Conservation (phyloP, 345 rosid species). For the Linum lewisii region DNA sequence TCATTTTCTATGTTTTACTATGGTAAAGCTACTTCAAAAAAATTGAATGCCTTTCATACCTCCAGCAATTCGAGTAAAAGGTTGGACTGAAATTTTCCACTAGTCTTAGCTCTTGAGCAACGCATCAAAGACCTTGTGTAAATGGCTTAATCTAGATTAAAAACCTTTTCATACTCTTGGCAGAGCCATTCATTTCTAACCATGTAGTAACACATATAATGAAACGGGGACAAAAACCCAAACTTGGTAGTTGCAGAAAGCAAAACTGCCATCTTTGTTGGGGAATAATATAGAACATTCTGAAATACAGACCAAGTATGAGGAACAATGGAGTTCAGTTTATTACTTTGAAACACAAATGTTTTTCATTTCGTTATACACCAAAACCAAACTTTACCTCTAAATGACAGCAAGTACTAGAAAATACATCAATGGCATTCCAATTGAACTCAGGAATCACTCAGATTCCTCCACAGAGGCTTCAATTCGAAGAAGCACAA, state of each 20-base stretch:
- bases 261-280: too few relatives aligned
- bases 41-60: too few relatives aligned
- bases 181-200: background rate
- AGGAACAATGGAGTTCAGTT: background rate
- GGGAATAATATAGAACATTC: too few relatives aligned
- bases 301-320: background rate
- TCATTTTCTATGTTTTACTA: too few relatives aligned
- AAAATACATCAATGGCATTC: background rate
- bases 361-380: background rate
- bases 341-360: background rate
- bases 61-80: slow-evolving; percentile 73
- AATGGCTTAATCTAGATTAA: background rate
- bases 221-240: background rate
- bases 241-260: too few relatives aligned
- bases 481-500: slow-evolving; percentile 47
- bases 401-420: background rate
- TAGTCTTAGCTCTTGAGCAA: slow-evolving; percentile 76
- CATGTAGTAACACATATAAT: too few relatives aligned
- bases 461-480: slow-evolving; percentile 52
- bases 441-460: slow-evolving; percentile 9
- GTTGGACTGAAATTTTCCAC: slow-evolving; percentile 84
- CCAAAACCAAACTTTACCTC: background rate
- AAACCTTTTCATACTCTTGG: too few relatives aligned
- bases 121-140: background rate
- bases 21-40: too few relatives aligned